Evolutionary conservation across 2,329 filamentous ascomycete genomes (phyloP), one percentile per base, ranked within the genome.

Genomic region (Ophiostoma tasmaniense): DNA sequence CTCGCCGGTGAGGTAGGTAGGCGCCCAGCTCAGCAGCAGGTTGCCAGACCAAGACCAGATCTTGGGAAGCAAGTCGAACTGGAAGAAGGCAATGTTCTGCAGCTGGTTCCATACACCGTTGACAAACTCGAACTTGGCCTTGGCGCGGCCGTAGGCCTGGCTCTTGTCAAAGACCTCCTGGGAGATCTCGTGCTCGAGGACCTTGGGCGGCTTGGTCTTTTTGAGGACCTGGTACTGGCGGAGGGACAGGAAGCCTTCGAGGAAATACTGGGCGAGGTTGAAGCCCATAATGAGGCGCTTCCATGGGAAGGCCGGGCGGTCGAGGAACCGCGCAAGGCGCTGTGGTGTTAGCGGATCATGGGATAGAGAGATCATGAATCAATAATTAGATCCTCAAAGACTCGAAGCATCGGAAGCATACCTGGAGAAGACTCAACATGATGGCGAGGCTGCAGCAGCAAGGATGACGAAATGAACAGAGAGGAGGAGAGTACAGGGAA

Each of bases 241-340:
- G 74, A 92, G 82, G 33, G 92, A 92, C 67, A 99, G 88, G 81
- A 94, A 91, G 62, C 92, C 89, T 79, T 99, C 95, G 76, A 99
- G 89, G 68, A 92, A 81, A 79, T 92, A 98, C 78, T 99, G 92
- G 71, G 90, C 92, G 75, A 98, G 79, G 37, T 93, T 96, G 82
- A 99, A 99, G 75, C 93, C 91, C 74, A 98, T 86, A 75, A 99
- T 93, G 75, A 99, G 88, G 78, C 88, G 90, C 87, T 97, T 99
- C 95, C 95, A 99, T 68, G 95, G 94, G 82, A 98, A 97, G 76
- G 91, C 84, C 70, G 94, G 93, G 76, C 91, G 88, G 83, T 99
- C 95, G 75, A 98, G 89, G 79, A 90, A 89, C 79, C 87, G 87
- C 77, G 92, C 92, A 74, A 98, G 88, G 82, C 86, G 85, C 87